Conservation (phyloP, 2,329 filamentous ascomycete genomes). For the Rhinocladiella mackenziei region DNA sequence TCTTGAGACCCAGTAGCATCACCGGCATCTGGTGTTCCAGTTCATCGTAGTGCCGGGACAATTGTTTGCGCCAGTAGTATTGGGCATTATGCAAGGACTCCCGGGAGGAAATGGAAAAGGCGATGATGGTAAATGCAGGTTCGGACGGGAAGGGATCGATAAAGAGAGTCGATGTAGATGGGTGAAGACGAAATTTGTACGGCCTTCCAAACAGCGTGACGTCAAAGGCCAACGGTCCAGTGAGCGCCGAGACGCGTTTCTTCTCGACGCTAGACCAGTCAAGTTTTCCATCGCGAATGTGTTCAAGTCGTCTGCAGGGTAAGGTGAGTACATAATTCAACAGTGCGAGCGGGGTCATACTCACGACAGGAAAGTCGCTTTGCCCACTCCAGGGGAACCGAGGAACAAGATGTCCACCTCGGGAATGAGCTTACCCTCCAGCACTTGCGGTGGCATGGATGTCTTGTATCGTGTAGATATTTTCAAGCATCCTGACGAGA, state of each 20-base stretch:
- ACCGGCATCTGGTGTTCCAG: conserved; percentile 49
- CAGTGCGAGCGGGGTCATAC: no score
- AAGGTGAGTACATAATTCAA: neutral
- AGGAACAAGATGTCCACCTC: conserved; percentile 52
- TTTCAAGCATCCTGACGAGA: neutral
- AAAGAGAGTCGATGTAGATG: conserved; percentile 55
- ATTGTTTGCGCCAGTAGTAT: conserved; percentile 43
- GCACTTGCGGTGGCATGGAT: conserved; percentile 8
- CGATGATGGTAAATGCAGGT: conserved; percentile 55
- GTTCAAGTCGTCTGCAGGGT: conserved; percentile 11
- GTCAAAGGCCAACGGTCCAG: conserved; percentile 56
- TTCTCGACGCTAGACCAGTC: conserved; percentile 34
- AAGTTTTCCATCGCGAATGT: conserved; percentile 31
- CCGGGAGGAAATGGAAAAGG: conserved; percentile 56
- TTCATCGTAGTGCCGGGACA: conserved; percentile 48
- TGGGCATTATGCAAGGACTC: conserved; percentile 48
- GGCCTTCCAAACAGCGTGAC: conserved; percentile 50
- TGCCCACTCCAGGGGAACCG: conserved; percentile 57
- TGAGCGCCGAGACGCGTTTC: conserved; percentile 44
- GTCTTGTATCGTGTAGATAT: neutral
- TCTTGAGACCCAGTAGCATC: conserved; percentile 57
- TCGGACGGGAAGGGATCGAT: conserved; percentile 53
- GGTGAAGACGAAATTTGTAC: conserved; percentile 54
- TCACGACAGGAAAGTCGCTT: conserved; percentile 54
- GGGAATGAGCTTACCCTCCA: conserved; percentile 16